Evolutionary conservation across 495 filamentous ascomycete genomes (phyloP).

Genomic region (Oleoguttula mirabilis): DNA sequence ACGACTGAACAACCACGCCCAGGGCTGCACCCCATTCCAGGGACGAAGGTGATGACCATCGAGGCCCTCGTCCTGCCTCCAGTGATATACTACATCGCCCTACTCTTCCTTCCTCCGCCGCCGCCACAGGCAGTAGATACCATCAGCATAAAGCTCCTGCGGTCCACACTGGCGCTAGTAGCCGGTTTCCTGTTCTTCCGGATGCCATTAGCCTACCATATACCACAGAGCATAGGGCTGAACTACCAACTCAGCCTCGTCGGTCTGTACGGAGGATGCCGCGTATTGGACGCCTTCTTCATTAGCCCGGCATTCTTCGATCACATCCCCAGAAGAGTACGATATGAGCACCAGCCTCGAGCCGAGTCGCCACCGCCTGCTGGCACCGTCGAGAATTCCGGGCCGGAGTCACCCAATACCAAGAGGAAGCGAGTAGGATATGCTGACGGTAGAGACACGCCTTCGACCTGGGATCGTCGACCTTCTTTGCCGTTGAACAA

Average conservation of each 20-base stretch:
- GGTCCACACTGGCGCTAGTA: slow-evolving; percentile 1
- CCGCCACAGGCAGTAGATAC: slow-evolving; percentile 12
- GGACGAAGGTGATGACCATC: slow-evolving; percentile 8
- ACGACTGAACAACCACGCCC: slow-evolving; percentile 2
- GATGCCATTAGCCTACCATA: slow-evolving; percentile 10
- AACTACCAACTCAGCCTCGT: slow-evolving; percentile 13
- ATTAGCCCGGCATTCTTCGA: slow-evolving; percentile 9
- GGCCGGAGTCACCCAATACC: neutral
- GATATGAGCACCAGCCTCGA: slow-evolving; percentile 7
- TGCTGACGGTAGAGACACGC: slow-evolving; percentile 2
- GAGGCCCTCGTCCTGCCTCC: slow-evolving; percentile 11
- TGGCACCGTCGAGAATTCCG: neutral
- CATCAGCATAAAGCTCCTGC: neutral
- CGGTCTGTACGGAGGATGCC: slow-evolving; percentile 9
- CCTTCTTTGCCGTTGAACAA: slow-evolving; percentile 8
- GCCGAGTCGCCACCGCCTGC: neutral
- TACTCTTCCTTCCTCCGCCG: slow-evolving; percentile 12
- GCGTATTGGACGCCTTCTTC: slow-evolving; percentile 13
- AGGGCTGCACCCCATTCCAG: slow-evolving; percentile 11
- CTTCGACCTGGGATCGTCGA: slow-evolving; percentile 6
- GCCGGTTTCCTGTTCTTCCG: slow-evolving; percentile 13
- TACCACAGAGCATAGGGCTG: slow-evolving; percentile 10
- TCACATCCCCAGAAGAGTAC: slow-evolving; percentile 9
- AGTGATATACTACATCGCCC: slow-evolving; percentile 12
- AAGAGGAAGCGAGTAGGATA: slow-evolving; percentile 3